These are phyloP conservation scores for Fragilariopsis cylindrus DNA, from an alignment of 108 stramenopile species.

Conservation along the genomic window DNA sequence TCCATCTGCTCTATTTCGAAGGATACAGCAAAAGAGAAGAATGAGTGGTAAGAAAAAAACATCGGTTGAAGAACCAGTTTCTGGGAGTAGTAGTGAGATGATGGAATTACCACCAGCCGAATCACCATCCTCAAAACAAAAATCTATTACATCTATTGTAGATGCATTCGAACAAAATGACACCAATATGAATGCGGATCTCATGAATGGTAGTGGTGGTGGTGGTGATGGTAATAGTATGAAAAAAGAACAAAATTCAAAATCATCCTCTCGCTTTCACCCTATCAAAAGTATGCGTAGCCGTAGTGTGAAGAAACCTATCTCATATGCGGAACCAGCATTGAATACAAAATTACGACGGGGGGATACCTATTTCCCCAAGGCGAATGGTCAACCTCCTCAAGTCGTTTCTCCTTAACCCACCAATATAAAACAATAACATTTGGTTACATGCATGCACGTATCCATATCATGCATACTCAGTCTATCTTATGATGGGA, in stretches of 20 bases:
- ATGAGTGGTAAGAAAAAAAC: constrained; percentile 1
- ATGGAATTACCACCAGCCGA: neutral
- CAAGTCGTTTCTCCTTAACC: constrained; percentile 9
- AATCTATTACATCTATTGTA: constrained; percentile 7
- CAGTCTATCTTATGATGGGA: too few relatives aligned
- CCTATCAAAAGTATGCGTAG: too few relatives aligned
- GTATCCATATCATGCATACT: too few relatives aligned
- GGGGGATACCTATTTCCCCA: constrained; percentile 48
- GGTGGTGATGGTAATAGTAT: neutral
- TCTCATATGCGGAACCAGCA: constrained; percentile 58
- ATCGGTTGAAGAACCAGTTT: neutral
- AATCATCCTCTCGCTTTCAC: too few relatives aligned
- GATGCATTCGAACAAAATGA: constrained; percentile 4
- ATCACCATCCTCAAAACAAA: neutral
- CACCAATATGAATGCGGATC: too few relatives aligned
- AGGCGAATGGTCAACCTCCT: constrained; percentile 13
- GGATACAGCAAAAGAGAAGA: constrained; percentile 8
- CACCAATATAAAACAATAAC: neutral
- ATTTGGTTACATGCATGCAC: too few relatives aligned
- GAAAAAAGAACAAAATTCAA: too few relatives aligned
- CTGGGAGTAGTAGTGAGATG: neutral
- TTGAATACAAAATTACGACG: constrained; percentile 45
- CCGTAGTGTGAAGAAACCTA: constrained; percentile 37
- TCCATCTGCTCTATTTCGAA: neutral
- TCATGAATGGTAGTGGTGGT: neutral